phyloP scores from a whole-genome alignment of 768 basidiomycete species.

The Pholiota microspora region DNA sequence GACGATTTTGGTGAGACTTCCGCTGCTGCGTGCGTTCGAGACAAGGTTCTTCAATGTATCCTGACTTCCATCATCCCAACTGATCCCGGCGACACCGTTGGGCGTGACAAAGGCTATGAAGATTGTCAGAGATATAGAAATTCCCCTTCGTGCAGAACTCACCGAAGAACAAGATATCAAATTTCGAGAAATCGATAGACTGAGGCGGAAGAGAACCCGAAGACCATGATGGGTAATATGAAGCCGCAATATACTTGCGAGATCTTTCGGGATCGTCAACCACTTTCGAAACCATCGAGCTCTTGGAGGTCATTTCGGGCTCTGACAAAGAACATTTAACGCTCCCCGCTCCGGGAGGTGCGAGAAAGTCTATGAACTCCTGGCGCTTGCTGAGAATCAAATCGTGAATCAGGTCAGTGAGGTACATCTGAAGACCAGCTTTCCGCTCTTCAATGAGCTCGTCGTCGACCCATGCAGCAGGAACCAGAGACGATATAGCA shows the following conservation, averaged over 20 bases:
- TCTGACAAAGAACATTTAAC: not conserved
- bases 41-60: conserved; percentile 55
- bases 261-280: not conserved
- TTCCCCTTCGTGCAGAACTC: not conserved
- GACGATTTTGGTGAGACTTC: conserved; percentile 58
- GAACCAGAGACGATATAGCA: conserved; percentile 40
- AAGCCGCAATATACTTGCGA: conserved; percentile 32
- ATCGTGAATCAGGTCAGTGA: conserved; percentile 34
- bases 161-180: conserved; percentile 71
- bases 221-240: conserved; percentile 56
- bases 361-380: conserved; percentile 36
- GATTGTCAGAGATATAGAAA: not conserved
- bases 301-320: not conserved
- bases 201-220: conserved; percentile 49
- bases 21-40: conserved; percentile 48
- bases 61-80: conserved; percentile 49
- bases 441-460: conserved; percentile 49
- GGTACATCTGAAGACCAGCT: conserved; percentile 39
- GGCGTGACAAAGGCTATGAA: conserved; percentile 52
- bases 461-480: conserved; percentile 53
- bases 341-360: not conserved
- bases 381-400: conserved; percentile 30
- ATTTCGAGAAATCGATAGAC: conserved; percentile 57
- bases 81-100: conserved; percentile 48
- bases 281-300: not conserved